Evolutionary conservation across 768 basidiomycete species (phyloP).

Genomic region (Lactarius vividus): DNA sequence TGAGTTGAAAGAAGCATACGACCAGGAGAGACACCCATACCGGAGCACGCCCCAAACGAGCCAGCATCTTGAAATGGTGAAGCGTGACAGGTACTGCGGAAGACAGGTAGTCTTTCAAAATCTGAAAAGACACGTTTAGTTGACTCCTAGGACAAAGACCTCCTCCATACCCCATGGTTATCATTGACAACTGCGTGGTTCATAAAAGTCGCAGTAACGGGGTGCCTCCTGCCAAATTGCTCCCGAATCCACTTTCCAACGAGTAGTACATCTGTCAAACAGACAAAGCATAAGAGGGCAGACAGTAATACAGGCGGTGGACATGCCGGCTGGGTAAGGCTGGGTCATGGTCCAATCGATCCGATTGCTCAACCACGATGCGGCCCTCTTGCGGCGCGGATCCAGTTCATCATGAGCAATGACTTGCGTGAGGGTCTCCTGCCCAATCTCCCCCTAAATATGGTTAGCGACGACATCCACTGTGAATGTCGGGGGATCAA

Average conservation of each 20-base stretch:
- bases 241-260: conserved; percentile 61
- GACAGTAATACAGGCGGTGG: background rate
- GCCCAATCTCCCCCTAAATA: conserved; percentile 61
- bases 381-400: conserved; percentile 53
- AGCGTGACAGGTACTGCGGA: conserved; percentile 69
- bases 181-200: conserved; percentile 72
- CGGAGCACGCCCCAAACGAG: conserved; percentile 58
- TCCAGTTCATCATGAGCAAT: conserved; percentile 70
- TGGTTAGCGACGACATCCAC: conserved; percentile 8
- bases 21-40: conserved; percentile 39
- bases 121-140: conserved; percentile 44
- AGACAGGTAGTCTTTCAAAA: conserved; percentile 31
- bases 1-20: background rate
- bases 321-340: conserved; percentile 58
- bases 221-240: conserved; percentile 54
- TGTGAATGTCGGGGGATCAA: conserved; percentile 8
- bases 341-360: conserved; percentile 40
- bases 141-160: conserved; percentile 38
- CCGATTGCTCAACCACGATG: conserved; percentile 2
- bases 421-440: conserved; percentile 70
- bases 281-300: conserved; percentile 10
- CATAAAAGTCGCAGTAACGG: conserved; percentile 64
- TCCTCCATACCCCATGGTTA: conserved; percentile 40
- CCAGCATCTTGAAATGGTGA: conserved; percentile 74
- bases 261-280: conserved; percentile 47